Conservation (phyloP, 2,329 filamentous ascomycete species). For the Trichophyton simii region DNA sequence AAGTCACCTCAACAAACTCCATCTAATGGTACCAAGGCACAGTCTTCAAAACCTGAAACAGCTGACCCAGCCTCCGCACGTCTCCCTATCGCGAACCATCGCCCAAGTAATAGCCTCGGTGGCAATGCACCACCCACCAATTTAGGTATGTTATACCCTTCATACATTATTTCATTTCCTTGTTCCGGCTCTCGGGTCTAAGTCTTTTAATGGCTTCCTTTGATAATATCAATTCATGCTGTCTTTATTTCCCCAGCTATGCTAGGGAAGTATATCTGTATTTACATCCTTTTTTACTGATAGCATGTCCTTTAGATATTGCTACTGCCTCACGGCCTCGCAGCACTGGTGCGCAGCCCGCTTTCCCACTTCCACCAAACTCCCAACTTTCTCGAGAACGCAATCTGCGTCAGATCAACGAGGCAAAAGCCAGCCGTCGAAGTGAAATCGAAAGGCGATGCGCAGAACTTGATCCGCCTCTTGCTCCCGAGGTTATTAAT, state of each 20-base stretch:
- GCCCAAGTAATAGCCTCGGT: not conserved
- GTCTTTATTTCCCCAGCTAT: no score
- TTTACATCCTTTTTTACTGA: not conserved
- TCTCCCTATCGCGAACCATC: not conserved
- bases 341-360: not conserved
- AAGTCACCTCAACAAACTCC: not conserved
- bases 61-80: not conserved
- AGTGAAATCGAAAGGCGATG: conserved; percentile 62
- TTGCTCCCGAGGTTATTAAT: conserved; percentile 49
- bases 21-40: not conserved
- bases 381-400: conserved; percentile 30
- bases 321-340: not conserved
- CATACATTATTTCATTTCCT: no score
- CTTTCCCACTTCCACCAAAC: not conserved
- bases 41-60: not conserved
- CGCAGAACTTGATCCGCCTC: conserved; percentile 51
- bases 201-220: not conserved
- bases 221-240: not conserved
- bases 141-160: not conserved
- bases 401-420: conserved; percentile 50
- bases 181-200: not conserved
- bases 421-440: conserved; percentile 51
- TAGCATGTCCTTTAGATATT: not conserved
- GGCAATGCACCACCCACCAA: not conserved
- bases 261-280: not conserved